phyloP scores from a whole-genome alignment of 169 alveolate genomes.

The Cryptosporidium parvum region DNA sequence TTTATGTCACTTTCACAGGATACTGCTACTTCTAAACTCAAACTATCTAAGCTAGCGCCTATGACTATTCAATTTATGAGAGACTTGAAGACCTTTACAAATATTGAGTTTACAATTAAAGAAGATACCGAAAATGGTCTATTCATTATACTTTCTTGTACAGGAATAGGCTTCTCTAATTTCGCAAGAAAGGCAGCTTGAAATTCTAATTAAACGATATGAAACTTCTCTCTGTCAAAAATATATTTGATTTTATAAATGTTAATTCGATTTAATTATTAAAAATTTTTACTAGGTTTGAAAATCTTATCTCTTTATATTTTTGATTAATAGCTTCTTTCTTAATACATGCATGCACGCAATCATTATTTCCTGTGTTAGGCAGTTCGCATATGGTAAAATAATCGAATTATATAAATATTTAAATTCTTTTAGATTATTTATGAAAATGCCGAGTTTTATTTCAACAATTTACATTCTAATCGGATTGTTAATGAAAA shows the following conservation, averaged over 20 bases:
- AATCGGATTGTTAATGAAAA: neutral
- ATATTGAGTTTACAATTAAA: slow-evolving; percentile 74
- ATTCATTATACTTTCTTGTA: slow-evolving; percentile 44
- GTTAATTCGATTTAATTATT: neutral
- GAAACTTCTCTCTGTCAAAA: neutral
- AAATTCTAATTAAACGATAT: neutral
- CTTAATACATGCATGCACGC: slow-evolving; percentile 7
- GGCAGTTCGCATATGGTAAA: neutral
- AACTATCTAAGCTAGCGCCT: slow-evolving; percentile 79
- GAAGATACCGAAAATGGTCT: slow-evolving; percentile 51
- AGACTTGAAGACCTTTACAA: slow-evolving; percentile 77
- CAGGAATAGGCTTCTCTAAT: slow-evolving; percentile 62
- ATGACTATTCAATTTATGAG: slow-evolving; percentile 77
- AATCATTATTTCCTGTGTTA: neutral
- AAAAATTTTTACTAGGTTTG: neutral
- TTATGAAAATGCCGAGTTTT: neutral
- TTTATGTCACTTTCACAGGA: slow-evolving; percentile 81
- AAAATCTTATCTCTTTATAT: slow-evolving; percentile 8
- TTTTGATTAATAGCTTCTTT: slow-evolving; percentile 6
- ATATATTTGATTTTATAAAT: neutral
- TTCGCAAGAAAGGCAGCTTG: slow-evolving; percentile 52
- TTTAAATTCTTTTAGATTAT: neutral
- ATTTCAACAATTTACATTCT: neutral
- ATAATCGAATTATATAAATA: too few species aligned
- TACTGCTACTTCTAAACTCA: slow-evolving; percentile 73